Evolutionary conservation across 441 rosid genomes (phyloP), one percentile per base, ranked within the genome.

Genomic region (Jatropha multifida): DNA sequence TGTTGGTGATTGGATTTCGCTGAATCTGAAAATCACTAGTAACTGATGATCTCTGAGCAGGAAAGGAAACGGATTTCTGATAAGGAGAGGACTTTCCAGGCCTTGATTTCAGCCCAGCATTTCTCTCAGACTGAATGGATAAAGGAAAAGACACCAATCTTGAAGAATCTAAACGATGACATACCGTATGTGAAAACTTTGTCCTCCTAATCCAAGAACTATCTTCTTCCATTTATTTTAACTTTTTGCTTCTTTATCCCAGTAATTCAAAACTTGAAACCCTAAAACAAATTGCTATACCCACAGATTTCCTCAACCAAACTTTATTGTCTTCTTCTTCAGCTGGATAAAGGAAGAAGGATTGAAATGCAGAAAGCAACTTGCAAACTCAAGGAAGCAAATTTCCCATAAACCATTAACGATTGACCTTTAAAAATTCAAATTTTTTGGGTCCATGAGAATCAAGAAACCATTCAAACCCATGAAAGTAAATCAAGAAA

Each of bases 201-300:
- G 99, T 72, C 84, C 99, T 87, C 87, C 99, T 86, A 68, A 96
- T 82, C 99, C 99, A 96, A 59, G 99, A 96, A 82, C 70, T 84
- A 17, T 88, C 94, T 75, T 89, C 98, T 74, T 84, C 96, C 98
- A 94, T 96, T 65, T 83, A 73, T 26, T 48, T 52, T 18, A 6
- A 15, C 41, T 42, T 23, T 14, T 66, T 41, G 64, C 32, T 40
- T 40, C 46, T 27, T 10, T 27, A 40, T 52, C 46, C 69, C 60
- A 58, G n/a, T 23, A 80, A 74, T 52, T 55, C 78, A 79, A 74
- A 52, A 32, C 73, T 82, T 63, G 51, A 83, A 87, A 81, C 72
- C 82, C 87, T 74, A 75, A 72, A 73, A 82, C 32, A 77, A 49
- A 58, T 72, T 23, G 13, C n/a, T 38, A 61, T 42, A 72, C 73